Evolutionary conservation across 2,329 filamentous ascomycete species (phyloP).

Genomic region (Hyphodiscus sp.): DNA sequence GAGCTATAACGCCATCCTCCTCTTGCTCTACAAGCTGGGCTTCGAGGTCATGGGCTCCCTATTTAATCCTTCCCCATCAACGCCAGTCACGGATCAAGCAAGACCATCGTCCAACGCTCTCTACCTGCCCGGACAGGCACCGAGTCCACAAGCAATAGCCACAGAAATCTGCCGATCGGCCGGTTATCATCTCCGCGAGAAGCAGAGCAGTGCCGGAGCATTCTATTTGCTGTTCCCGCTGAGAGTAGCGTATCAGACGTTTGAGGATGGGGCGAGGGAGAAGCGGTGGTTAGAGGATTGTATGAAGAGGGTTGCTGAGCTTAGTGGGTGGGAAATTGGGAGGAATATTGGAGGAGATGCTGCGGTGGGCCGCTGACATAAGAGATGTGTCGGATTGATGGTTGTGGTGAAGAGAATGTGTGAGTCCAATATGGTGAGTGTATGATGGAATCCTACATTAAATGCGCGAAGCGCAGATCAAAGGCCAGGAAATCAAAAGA

Average conservation of each 20-base stretch:
- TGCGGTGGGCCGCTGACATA: too few species aligned
- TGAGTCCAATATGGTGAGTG: too few species aligned
- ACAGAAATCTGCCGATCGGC: slow-evolving; percentile 4
- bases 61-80: neutral
- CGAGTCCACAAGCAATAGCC: neutral
- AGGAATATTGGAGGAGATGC: too few species aligned
- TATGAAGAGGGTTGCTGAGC: too few species aligned
- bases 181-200: neutral
- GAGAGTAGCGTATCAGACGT: slow-evolving; percentile 1
- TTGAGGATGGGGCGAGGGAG: neutral
- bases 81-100: too few species aligned
- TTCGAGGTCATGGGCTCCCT: neutral
- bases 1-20: slow-evolving; percentile 3
- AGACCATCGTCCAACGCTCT: neutral
- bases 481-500: too few species aligned
- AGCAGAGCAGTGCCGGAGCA: neutral
- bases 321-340: too few species aligned
- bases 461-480: too few species aligned
- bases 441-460: too few species aligned
- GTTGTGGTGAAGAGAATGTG: too few species aligned
- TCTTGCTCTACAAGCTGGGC: slow-evolving; percentile 2
- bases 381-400: too few species aligned
- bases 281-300: too few species aligned
- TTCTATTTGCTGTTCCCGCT: slow-evolving; percentile 4
- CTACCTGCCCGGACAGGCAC: neutral